phyloP scores from a whole-genome alignment of 2,329 filamentous ascomycete genomes.

The Xylariomycetidae sp. region DNA sequence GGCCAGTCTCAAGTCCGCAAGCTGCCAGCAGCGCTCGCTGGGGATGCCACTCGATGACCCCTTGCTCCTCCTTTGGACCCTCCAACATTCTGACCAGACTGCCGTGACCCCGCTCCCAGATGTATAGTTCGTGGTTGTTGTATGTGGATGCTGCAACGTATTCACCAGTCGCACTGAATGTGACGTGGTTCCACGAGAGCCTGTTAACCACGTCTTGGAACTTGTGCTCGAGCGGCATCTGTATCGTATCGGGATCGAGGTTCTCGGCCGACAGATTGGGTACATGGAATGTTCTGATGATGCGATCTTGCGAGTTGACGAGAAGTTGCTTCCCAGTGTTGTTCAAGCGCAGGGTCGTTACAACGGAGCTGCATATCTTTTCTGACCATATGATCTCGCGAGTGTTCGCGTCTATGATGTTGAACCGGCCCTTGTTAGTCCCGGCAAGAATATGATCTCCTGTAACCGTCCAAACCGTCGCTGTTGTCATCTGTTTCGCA shows the following conservation, averaged over 20 bases:
- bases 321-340: conserved; percentile 80
- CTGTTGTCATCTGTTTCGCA: conserved; percentile 90
- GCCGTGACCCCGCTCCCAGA: conserved; percentile 92
- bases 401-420: conserved; percentile 82
- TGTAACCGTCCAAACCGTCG: conserved; percentile 77
- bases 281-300: conserved; percentile 86
- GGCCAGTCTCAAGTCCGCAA: conserved; percentile 85
- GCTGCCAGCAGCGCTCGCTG: conserved; percentile 80
- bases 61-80: conserved; percentile 92
- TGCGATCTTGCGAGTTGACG: conserved; percentile 88
- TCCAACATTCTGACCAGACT: conserved; percentile 96
- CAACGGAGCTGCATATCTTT: conserved; percentile 78
- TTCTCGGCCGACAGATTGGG: conserved; percentile 66
- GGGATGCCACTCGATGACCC: conserved; percentile 96
- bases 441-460: conserved; percentile 88
- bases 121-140: conserved; percentile 98
- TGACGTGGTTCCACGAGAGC: conserved; percentile 93
- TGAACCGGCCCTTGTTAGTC: conserved; percentile 93
- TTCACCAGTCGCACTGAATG: conserved; percentile 88
- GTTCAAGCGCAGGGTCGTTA: conserved; percentile 81
- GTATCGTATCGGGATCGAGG: conserved; percentile 77
- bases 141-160: conserved; percentile 95
- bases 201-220: conserved; percentile 97
- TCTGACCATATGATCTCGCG: conserved; percentile 83
- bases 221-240: conserved; percentile 91